Evolutionary conservation across 495 filamentous ascomycete genomes (phyloP), one percentile per base, ranked within the genome.

Genomic region (Gamarada debralockiae): DNA sequence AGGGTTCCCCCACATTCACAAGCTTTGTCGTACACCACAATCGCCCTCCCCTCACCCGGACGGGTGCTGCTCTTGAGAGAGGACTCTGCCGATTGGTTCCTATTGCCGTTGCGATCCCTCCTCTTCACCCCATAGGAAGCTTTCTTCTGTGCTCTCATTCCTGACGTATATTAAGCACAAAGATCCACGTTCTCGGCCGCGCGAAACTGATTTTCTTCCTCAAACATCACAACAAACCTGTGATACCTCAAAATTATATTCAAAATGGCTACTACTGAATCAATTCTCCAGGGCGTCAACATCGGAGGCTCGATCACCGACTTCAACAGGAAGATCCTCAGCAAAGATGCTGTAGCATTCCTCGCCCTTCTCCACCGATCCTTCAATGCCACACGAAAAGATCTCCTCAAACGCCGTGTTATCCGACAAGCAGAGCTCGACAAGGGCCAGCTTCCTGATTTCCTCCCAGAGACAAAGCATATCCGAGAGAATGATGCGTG

Each of bases 401-500:
- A 84, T 20, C 82, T 98, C 36, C 81, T 98, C 20, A 83, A 96
- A 68, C 86, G 90, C 61, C 89, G 93, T 48, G 75, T 84, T 60
- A 73, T 84, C 56, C 89, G 95, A 67, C 93, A 99, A 76, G 87
- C 87, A 52, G 91, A 97, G 77, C 84, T 97, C 55, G 95, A 99
- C 74, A 89, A 86, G 68, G 93, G 93, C 54, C 65, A 78, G 29
- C 79, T 97, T n/a, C 91, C 85, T 52, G 91, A 96, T 72, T 99
- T 99, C 77, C 83, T 97, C 29, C 89, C 92, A 56, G 90, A 97
- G 80, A 97, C 95, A 24, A 89, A 84, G 69, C 87, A 92, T 74
- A 93, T 99, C 71, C 90, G 93, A 60, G 92, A 97, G 61, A 86
- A 95, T 68, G 84, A 86, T 67, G 81, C 90, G 63, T 99, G 93